Percentiles rank a stretch among this genome's conserved stretches.
phyloP scores from a whole-genome alignment of 805 yeast species.

The Ogataea nonfermentans region DNA sequence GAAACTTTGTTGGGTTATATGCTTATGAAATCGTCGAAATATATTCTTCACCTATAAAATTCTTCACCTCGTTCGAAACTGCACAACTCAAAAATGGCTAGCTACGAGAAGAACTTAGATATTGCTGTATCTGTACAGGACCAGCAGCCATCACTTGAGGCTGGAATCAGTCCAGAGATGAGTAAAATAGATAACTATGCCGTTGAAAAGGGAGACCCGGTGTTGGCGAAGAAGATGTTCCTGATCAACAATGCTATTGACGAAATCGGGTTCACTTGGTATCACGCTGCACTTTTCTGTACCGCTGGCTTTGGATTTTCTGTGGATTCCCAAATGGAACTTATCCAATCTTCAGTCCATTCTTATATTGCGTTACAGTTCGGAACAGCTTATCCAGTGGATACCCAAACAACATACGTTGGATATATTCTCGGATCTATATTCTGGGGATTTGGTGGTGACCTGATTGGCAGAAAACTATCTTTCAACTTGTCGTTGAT shows the following conservation, averaged over 20 bases:
- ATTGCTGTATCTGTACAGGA: too few relatives aligned
- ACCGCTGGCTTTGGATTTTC: constrained; percentile 58
- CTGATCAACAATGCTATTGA: constrained; percentile 54
- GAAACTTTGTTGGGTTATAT: too few relatives aligned
- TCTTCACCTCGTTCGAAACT: too few relatives aligned
- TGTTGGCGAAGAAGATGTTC: constrained; percentile 40
- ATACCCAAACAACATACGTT: constrained; percentile 42
- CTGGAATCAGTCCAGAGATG: constrained; percentile 12
- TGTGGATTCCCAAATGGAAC: constrained; percentile 49
- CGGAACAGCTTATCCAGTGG: constrained; percentile 36
- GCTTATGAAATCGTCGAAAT: too few relatives aligned
- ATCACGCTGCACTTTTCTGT: constrained; percentile 48
- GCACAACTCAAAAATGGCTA: too few relatives aligned
- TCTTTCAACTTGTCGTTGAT: constrained; percentile 49
- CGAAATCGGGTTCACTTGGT: constrained; percentile 60
- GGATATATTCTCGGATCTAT: constrained; percentile 49
- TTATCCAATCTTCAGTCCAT: constrained; percentile 42
- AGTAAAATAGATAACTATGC: constrained; percentile 16
- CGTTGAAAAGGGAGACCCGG: constrained; percentile 34
- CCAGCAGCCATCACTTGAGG: constrained; percentile 7
- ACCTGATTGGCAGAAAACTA: constrained; percentile 48
- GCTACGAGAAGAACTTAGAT: too few relatives aligned
- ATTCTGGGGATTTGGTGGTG: constrained; percentile 56
- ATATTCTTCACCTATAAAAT: too few relatives aligned
- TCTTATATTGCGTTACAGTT: constrained; percentile 44